Base-by-base conservation (phyloP, 2,329 filamentous ascomycete species). In the Pseudopithomyces maydicus region DNA sequence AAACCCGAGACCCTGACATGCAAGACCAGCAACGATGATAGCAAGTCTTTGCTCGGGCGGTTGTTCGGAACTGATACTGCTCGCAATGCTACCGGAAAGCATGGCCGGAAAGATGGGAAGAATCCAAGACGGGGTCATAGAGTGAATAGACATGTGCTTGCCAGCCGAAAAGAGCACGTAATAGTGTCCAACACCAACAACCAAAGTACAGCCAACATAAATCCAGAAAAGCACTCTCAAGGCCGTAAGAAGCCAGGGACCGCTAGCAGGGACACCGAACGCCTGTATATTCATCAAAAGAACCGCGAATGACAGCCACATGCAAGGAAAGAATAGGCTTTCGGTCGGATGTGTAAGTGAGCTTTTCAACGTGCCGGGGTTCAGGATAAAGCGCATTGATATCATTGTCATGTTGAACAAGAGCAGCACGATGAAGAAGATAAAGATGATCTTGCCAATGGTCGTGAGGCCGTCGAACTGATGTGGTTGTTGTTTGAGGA, bases 311-410 rank as follows among this genome's bases (percentile, higher is more conserved):
- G 84, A 84, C 11, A 92, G 79, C 80, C 89, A 90, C 70, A 86
- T 89, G 0, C 88, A 87, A 1, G 88, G 85, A 52, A 90, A 81
- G 78, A 91, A 90, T 67, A 91, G 83, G 3, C 86, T 84, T 69
- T 91, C 88, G n/a, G 85, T 80, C 4, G 84, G 81, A 64, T 90
- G 86, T 2, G 75, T 70, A 46, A 90, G 71, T 41, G 81, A 51
- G 8, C 12, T 12, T n/a, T 43, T 51, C 36, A 51, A 17, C 23
- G 26, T 77, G 7, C 79, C 78, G 0, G 81, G 81, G 57, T 85
- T 82, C 6, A 88, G 69, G 50, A 83, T 69, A 74, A 90, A 91
- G 1, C 89, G 84, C 17, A 41, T 5, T 0, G 81, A 72, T 1
- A 80, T 56, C 73, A 91, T 84, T 1, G 79, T 71, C 0, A 77